Base-by-base conservation (phyloP, 306 rosid species). In the Rosa rugosa region DNA sequence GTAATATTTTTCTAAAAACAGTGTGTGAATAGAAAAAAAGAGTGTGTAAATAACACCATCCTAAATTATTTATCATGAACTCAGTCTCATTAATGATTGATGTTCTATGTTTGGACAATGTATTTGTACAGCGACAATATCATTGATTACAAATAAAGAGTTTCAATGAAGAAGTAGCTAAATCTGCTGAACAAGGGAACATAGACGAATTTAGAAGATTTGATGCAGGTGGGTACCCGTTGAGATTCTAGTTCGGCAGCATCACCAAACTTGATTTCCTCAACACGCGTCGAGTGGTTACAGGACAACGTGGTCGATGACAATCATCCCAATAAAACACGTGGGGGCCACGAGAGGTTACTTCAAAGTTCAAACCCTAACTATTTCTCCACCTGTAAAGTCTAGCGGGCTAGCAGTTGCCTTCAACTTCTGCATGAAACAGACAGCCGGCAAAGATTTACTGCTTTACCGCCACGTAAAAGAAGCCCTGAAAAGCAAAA, bases 261-360 rank as follows among this genome's bases (percentile, higher is more conserved):
- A 42, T 16, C 46, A 78, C 14, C 38, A 64, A 34, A 49, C 22
- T 51, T 16, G 46, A 69, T 66, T 69, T 27, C 7, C 3, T 7
- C 8, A 11, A 73, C 79, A 84, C 75, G 78, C 65, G 85, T 17
- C 60, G 8, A 1, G 0, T 6, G 10, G 5, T 1, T 0, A 75
- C 13, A 68, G 75, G 83, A 5, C 12, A 42, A 68, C 76, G 82
- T 77, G 85, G 78, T 23, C 7, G 18, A 62, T 0, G 41, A 62
- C 20, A 62, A 27, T 63, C n/a, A 63, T 27, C 42, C 12, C 20
- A 23, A 27, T 63, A 63, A 63, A 31, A n/a, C 42, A 27, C 8
- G 47, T 38, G 47, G 46, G 27, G 14, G 2, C 71, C 23, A 38
- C 13, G 11, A 16, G 70, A 63, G 20, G 38, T 25, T 5, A 27